Percentiles rank a stretch among this genome's conserved stretches.
These are phyloP conservation scores for Ambrosia hybrid DNA, from an alignment of 140 eudicot genomes.

Conservation along the genomic window DNA sequence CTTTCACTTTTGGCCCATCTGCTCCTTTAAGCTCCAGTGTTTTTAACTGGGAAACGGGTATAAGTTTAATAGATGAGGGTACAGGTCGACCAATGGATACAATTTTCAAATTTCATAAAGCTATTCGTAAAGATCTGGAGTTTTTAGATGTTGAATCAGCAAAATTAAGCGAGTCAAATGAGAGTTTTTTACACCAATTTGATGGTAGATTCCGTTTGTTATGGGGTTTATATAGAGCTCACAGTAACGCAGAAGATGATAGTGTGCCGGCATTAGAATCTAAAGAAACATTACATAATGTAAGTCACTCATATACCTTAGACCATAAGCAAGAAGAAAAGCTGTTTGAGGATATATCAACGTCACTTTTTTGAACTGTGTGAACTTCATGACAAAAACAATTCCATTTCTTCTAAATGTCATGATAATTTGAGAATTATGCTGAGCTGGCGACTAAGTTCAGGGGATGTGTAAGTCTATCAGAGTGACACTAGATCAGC, in stretches of 20 bases:
- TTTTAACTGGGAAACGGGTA: conserved; percentile 95
- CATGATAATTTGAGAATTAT: conserved; percentile 27
- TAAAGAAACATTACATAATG: conserved; percentile 88
- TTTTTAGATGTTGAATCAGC: conserved; percentile 89
- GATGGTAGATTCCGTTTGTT: conserved; percentile 86
- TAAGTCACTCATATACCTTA: conserved; percentile 88
- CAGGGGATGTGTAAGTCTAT: conserved; percentile 98
- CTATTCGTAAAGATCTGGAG: conserved; percentile 90
- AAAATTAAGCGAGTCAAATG: conserved; percentile 66
- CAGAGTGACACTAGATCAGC: conserved; percentile 89
- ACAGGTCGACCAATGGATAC: conserved; percentile 80
- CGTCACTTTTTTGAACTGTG: conserved; percentile 79
- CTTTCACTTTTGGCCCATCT: conserved; percentile 71
- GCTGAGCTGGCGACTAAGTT: conserved; percentile 25
- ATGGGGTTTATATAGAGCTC: conserved; percentile 97
- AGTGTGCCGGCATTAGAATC: conserved; percentile 97
- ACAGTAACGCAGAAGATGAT: conserved; percentile 96
- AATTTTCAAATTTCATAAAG: conserved; percentile 92
- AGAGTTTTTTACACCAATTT: conserved; percentile 73
- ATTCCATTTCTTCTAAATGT: conserved; percentile 28
- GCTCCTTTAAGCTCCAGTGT: conserved; percentile 85
- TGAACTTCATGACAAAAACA: conserved; percentile 54
- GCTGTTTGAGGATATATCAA: conserved; percentile 86
- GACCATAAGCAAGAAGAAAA: conserved; percentile 97
- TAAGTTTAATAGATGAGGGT: conserved; percentile 53